phyloP scores from a whole-genome alignment of 306 rosid species.

The Purshia tridentata region DNA sequence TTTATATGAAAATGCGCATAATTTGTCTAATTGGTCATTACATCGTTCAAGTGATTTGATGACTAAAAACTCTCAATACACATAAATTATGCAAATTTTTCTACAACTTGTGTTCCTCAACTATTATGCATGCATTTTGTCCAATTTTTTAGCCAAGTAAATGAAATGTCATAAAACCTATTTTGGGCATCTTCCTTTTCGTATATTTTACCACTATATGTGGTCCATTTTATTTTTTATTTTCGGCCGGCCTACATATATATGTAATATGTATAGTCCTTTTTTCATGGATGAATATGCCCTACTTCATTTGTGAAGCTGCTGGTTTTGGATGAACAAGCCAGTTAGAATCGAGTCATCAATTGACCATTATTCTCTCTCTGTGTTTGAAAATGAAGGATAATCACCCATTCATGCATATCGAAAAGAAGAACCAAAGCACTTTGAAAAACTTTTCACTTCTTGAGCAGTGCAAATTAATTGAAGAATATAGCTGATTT shows the following conservation, averaged over 20 bases:
- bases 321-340: neutral
- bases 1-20: too few relatives aligned
- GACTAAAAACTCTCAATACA: too few relatives aligned
- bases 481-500: slow-evolving; percentile 3
- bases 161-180: slow-evolving; percentile 9
- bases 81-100: too few relatives aligned
- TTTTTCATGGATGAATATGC: slow-evolving; percentile 6
- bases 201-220: neutral
- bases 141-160: slow-evolving; percentile 14
- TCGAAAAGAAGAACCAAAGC: neutral
- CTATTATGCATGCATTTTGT: slow-evolving; percentile 14
- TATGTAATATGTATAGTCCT: neutral
- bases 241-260: slow-evolving; percentile 4
- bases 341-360: neutral
- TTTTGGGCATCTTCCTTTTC: slow-evolving; percentile 4
- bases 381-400: neutral
- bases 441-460: slow-evolving; percentile 20
- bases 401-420: neutral
- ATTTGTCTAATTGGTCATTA: too few relatives aligned
- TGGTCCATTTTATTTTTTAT: neutral
- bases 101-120: neutral
- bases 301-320: neutral
- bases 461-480: slow-evolving; percentile 60
- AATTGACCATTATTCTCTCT: neutral
- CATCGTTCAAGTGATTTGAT: too few relatives aligned